phyloP scores from a whole-genome alignment of 2,329 filamentous ascomycete genomes.

The Phaeosphaeria sp. region DNA sequence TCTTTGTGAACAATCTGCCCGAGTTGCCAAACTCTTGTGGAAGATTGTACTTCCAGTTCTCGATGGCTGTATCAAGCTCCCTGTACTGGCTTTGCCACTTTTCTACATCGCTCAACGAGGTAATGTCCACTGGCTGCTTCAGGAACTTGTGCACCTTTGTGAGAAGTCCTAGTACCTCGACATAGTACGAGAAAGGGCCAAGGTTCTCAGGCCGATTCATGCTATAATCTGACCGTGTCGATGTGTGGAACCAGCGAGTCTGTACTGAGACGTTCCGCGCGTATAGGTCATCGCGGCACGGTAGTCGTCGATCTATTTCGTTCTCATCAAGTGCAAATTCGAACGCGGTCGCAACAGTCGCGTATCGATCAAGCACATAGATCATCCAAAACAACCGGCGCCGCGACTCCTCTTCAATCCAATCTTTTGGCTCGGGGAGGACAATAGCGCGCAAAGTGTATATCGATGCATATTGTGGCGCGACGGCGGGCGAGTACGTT shows the following conservation, averaged over 20 bases:
- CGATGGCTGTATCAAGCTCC: conserved; percentile 80
- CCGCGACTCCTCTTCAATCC: conserved; percentile 87
- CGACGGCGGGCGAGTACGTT: conserved; percentile 77
- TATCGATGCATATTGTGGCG: conserved; percentile 82
- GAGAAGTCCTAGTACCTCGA: conserved; percentile 86
- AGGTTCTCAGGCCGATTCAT: conserved; percentile 79
- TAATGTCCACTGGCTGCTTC: conserved; percentile 88
- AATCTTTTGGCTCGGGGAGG: conserved; percentile 80
- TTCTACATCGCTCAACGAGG: conserved; percentile 82
- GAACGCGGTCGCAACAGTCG: conserved; percentile 88
- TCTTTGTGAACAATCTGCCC: conserved; percentile 70
- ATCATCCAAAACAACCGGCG: conserved; percentile 93
- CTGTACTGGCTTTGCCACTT: conserved; percentile 89
- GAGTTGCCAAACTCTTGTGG: conserved; percentile 86
- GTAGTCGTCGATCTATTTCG: conserved; percentile 85
- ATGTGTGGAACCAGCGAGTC: conserved; percentile 76
- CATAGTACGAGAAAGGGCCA: conserved; percentile 87
- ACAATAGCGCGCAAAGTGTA: conserved; percentile 88
- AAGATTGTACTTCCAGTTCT: conserved; percentile 82
- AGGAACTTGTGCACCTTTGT: conserved; percentile 88
- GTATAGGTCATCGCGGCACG: conserved; percentile 87
- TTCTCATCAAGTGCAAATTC: conserved; percentile 89
- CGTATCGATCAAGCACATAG: conserved; percentile 87
- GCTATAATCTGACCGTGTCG: conserved; percentile 63
- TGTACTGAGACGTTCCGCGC: conserved; percentile 83